Evolutionary conservation across 2,329 filamentous ascomycete species (phyloP).

Genomic region (Aspergillus sp.): DNA sequence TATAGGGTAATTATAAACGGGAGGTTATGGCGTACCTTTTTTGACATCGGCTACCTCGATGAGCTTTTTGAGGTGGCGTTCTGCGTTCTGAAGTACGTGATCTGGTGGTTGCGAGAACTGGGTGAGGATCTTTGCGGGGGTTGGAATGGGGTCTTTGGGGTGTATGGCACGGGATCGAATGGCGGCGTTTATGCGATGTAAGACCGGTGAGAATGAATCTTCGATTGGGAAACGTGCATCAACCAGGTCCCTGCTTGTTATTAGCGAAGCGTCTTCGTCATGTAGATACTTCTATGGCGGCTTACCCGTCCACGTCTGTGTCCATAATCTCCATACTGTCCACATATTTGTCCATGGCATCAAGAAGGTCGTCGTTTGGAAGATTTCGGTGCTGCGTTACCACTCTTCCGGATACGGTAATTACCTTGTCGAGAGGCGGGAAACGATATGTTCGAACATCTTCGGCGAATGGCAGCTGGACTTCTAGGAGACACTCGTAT

Average conservation of each 20-base stretch:
- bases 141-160: constrained; percentile 63
- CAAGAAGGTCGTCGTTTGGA: constrained; percentile 69
- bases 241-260: constrained; percentile 43
- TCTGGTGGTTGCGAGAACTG: constrained; percentile 73
- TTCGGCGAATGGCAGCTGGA: constrained; percentile 89
- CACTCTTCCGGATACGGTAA: constrained; percentile 80
- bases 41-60: constrained; percentile 75
- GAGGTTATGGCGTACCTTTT: constrained; percentile 57
- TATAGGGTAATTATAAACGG: not conserved
- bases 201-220: constrained; percentile 76
- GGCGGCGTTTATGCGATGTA: constrained; percentile 88
- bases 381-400: constrained; percentile 81
- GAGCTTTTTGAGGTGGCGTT: constrained; percentile 61
- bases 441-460: constrained; percentile 90
- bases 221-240: constrained; percentile 74
- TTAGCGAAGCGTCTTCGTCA: constrained; percentile 6
- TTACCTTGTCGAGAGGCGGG: constrained; percentile 80
- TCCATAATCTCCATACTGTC: constrained; percentile 85
- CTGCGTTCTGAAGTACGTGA: constrained; percentile 61
- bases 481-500: constrained; percentile 83
- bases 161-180: constrained; percentile 79
- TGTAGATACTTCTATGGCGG: not conserved
- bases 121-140: constrained; percentile 63
- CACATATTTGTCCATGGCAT: constrained; percentile 88
- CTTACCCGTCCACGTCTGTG: constrained; percentile 72